These are phyloP conservation scores for Bothriochloa decipiens DNA, from an alignment of 176 grass and related monocot genomes.

Conservation along the genomic window DNA sequence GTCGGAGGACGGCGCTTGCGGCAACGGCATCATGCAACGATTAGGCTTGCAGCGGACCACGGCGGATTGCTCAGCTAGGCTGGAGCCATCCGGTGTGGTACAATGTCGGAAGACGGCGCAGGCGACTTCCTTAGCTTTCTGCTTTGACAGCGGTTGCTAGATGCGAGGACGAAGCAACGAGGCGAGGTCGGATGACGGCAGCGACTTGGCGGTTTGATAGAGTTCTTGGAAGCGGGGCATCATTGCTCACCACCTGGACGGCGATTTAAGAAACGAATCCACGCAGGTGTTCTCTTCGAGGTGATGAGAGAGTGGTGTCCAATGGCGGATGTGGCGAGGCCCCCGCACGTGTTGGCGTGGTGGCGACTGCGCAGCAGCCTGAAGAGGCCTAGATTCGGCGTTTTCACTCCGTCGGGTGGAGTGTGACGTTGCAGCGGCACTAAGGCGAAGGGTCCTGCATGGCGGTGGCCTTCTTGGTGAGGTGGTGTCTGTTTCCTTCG, in stretches of 20 bases:
- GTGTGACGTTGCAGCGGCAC: neutral
- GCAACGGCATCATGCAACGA: neutral
- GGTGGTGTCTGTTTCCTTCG: no score
- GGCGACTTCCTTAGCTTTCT: no score
- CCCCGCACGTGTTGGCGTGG: neutral
- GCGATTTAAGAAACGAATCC: neutral
- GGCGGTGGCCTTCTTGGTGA: neutral
- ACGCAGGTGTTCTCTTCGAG: no score
- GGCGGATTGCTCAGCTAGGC: no score
- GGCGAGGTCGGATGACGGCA: no score
- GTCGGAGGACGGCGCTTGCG: neutral
- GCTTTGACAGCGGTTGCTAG: no score
- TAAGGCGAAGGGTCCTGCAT: neutral
- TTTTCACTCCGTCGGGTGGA: neutral
- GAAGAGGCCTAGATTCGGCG: no score
- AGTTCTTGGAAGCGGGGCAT: neutral
- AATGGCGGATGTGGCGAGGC: neutral
- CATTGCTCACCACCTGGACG: neutral
- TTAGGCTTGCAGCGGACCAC: neutral
- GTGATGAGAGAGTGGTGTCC: no score
- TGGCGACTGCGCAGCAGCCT: no score
- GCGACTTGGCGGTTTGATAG: neutral
- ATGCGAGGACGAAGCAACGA: no score
- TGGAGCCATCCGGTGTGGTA: no score
- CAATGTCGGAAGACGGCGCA: no score